These are phyloP conservation scores for Entelexis sorbosivorans DNA, from an alignment of 1,139 yeast genomes.

Conservation along the genomic window DNA sequence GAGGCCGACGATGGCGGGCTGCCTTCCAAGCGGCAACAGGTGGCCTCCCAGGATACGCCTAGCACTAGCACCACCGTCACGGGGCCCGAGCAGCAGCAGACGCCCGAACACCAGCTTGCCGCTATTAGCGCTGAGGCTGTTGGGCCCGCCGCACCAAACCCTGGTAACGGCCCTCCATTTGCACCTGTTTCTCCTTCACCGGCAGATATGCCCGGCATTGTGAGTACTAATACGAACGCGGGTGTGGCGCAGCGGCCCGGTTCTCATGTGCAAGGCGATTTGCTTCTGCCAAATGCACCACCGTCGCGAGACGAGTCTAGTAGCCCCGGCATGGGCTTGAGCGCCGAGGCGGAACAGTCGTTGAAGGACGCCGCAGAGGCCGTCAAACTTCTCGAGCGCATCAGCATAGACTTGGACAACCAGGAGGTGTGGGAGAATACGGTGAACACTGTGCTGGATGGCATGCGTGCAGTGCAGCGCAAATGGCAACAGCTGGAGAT, in stretches of 20 bases:
- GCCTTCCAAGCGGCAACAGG: neutral
- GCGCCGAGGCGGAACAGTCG: slow-evolving; percentile 1
- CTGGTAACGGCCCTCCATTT: neutral
- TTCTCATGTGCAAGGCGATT: neutral
- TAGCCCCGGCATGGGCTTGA: slow-evolving; percentile 9
- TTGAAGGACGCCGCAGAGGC: slow-evolving; percentile 10
- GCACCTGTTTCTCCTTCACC: neutral
- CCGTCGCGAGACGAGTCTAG: neutral
- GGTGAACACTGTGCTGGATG: slow-evolving; percentile 15
- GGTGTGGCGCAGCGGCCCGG: neutral
- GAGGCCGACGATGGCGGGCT: neutral
- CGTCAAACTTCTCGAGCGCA: slow-evolving; percentile 7
- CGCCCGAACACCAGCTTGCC: neutral
- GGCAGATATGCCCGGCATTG: neutral
- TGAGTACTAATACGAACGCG: neutral
- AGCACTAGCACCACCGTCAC: neutral
- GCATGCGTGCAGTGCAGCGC: slow-evolving; percentile 20
- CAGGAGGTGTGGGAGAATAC: slow-evolving; percentile 17
- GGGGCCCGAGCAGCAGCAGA: neutral
- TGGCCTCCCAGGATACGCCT: neutral
- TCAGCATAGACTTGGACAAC: slow-evolving; percentile 15
- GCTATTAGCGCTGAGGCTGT: neutral
- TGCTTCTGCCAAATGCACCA: neutral
- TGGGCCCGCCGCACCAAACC: neutral
- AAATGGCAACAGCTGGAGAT: slow-evolving; percentile 22